Evolutionary conservation across 495 filamentous ascomycete genomes (phyloP).

Genomic region (Hypoxylon rickii): DNA sequence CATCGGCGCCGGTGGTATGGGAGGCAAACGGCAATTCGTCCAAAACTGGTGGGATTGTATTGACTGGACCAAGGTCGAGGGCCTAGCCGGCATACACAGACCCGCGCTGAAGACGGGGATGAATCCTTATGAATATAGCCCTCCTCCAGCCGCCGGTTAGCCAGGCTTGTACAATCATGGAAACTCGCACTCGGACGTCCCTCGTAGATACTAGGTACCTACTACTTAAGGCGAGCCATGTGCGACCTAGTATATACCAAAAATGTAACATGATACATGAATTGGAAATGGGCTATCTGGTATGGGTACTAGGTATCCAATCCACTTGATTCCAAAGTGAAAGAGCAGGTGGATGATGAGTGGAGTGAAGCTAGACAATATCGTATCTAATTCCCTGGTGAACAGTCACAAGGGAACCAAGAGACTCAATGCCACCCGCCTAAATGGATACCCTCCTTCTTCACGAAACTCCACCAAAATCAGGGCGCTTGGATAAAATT

Average conservation of each 20-base stretch:
- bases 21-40: constrained; percentile 76
- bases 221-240: constrained; percentile 14
- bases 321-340: too few species aligned
- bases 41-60: constrained; percentile 84
- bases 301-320: too few species aligned
- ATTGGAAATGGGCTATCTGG: not conserved
- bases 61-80: constrained; percentile 78
- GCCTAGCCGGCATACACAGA: constrained; percentile 28
- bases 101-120: not conserved
- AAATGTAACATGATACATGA: constrained; percentile 14
- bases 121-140: not conserved
- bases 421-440: not conserved
- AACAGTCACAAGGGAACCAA: too few species aligned
- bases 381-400: too few species aligned
- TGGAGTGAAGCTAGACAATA: too few species aligned
- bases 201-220: constrained; percentile 10
- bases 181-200: constrained; percentile 14
- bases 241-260: constrained; percentile 31
- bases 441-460: not conserved
- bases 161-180: constrained; percentile 35
- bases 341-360: too few species aligned
- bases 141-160: not conserved
- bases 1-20: constrained; percentile 46
- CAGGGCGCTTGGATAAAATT: constrained; percentile 1
- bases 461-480: too few species aligned